Evolutionary conservation across 352 stramenopile genomes (phyloP).

Genomic region (Globisporangium perplexum): DNA sequence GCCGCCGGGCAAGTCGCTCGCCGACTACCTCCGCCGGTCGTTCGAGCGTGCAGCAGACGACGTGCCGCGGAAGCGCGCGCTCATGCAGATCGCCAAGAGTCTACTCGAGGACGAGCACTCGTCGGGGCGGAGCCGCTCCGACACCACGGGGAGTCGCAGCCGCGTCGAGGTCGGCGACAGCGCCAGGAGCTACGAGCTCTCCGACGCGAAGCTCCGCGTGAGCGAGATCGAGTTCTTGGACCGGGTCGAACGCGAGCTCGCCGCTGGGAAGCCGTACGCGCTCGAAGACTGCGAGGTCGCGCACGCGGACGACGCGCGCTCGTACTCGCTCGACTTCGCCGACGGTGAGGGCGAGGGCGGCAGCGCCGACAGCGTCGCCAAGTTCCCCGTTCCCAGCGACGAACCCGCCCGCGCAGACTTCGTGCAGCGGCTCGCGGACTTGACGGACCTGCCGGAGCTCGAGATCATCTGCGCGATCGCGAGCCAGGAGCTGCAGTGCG

Average conservation of each 20-base stretch:
- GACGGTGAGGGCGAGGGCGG: conserved; percentile 14
- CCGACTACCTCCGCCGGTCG: conserved; percentile 33
- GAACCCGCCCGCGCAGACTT: conserved; percentile 27
- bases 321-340: conserved; percentile 25
- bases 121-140: not conserved
- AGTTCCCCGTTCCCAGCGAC: conserved; percentile 23
- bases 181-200: not conserved
- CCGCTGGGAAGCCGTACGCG: conserved; percentile 14
- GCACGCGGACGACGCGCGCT: conserved; percentile 18
- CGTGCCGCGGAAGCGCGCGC: conserved; percentile 16
- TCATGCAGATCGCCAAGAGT: conserved; percentile 48
- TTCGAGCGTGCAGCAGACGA: conserved; percentile 20
- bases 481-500: conserved; percentile 36
- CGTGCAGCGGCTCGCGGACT: conserved; percentile 19
- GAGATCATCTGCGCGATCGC: conserved; percentile 57
- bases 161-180: not conserved
- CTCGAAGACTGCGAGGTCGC: conserved; percentile 21
- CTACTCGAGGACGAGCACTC: conserved; percentile 26
- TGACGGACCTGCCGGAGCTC: conserved; percentile 18
- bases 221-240: conserved; percentile 16
- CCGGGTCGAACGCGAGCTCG: conserved; percentile 15
- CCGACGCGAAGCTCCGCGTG: not conserved
- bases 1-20: conserved; percentile 22
- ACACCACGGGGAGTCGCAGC: not conserved
- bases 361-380: conserved; percentile 8